Evolutionary conservation across 2,329 filamentous ascomycete genomes (phyloP).

Genomic region (Neonectria neomacrospora): DNA sequence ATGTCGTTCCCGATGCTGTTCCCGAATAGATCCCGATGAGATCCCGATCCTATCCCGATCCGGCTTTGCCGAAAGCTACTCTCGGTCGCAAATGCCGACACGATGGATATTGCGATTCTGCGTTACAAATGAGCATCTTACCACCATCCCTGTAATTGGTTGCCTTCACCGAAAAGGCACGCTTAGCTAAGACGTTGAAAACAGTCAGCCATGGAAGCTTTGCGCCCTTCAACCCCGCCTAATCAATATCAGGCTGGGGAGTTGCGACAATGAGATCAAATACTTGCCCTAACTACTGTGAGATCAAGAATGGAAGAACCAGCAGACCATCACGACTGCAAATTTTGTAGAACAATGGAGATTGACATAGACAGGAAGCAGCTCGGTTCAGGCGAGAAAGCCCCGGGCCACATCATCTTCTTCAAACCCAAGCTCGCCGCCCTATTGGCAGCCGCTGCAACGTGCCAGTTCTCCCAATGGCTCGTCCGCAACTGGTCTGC

Average conservation of each 20-base stretch:
- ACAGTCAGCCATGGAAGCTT: no score
- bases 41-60: no score
- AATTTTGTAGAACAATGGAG: not conserved
- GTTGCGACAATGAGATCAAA: no score
- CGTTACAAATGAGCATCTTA: no score
- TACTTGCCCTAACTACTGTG: no score
- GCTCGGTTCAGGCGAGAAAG: not conserved
- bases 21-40: no score
- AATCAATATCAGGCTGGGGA: no score
- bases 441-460: not conserved
- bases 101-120: no score
- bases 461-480: not conserved
- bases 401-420: not conserved
- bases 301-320: not conserved
- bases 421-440: not conserved
- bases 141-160: not conserved
- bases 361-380: not conserved
- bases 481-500: not conserved
- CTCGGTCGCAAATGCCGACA: no score
- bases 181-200: no score
- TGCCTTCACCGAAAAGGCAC: not conserved
- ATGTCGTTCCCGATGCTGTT: not conserved
- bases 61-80: no score
- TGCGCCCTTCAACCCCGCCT: no score
- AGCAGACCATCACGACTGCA: not conserved